phyloP scores from a whole-genome alignment of 2,329 filamentous ascomycete genomes.

The Nemania sp. region DNA sequence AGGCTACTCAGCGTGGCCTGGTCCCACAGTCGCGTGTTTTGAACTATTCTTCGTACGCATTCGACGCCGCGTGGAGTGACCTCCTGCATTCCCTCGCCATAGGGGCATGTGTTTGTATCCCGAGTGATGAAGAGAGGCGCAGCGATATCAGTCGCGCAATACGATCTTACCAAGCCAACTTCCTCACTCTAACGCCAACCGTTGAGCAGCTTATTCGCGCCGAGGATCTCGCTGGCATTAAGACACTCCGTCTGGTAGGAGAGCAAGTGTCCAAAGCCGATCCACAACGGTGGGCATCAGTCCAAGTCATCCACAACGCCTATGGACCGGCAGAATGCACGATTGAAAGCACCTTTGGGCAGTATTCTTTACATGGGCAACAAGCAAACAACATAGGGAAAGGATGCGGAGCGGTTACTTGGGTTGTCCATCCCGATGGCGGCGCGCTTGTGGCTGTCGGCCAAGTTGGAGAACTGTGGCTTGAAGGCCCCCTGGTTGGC shows the following conservation, averaged over 20 bases:
- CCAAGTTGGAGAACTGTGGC: neutral
- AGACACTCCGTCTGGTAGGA: neutral
- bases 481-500: neutral
- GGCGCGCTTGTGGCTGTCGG: neutral
- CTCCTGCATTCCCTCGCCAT: neutral
- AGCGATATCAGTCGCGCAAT: neutral
- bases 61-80: slow-evolving; percentile 1
- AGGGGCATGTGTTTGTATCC: slow-evolving; percentile 8
- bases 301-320: neutral
- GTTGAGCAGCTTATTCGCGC: neutral
- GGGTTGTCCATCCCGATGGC: neutral
- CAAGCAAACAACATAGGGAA: neutral
- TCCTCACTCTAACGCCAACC: neutral
- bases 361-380: neutral
- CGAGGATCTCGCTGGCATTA: neutral
- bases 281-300: neutral
- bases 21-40: neutral
- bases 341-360: neutral
- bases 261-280: neutral
- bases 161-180: neutral
- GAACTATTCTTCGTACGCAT: slow-evolving; percentile 7
- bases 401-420: neutral
- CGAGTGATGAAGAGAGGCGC: neutral
- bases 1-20: neutral
- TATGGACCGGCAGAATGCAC: slow-evolving; percentile 14